A percentile compares a stretch with the other conserved stretches of the same genome.
Conservation (phyloP, 2,329 filamentous ascomycete genomes). For the Trichophyton benhamiae region DNA sequence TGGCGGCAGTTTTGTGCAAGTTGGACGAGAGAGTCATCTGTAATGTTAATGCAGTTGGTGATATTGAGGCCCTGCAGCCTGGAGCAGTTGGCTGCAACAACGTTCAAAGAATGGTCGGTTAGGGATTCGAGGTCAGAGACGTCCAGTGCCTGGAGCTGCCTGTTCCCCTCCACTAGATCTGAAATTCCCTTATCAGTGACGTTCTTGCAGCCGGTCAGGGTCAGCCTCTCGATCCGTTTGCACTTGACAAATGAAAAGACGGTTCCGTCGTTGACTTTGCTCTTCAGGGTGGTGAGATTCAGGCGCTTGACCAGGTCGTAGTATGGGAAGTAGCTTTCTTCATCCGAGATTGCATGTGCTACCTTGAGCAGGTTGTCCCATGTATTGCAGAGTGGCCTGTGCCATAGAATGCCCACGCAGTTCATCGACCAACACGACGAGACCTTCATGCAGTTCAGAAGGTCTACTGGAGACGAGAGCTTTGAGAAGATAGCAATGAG, state of each 20-base stretch:
- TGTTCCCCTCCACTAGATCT: constrained; percentile 65
- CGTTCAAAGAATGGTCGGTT: constrained; percentile 66
- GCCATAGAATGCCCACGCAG: constrained; percentile 86
- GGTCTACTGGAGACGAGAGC: constrained; percentile 60
- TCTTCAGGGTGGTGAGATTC: constrained; percentile 69
- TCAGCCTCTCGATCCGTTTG: constrained; percentile 83
- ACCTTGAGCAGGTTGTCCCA: constrained; percentile 74
- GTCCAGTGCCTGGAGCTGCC: constrained; percentile 74
- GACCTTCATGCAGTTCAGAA: constrained; percentile 84
- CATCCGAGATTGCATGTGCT: constrained; percentile 60
- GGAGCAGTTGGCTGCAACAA: constrained; percentile 68
- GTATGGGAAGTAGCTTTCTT: constrained; percentile 76
- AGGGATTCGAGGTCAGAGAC: constrained; percentile 68
- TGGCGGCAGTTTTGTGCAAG: constrained; percentile 73
- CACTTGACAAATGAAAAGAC: constrained; percentile 69
- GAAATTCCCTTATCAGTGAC: constrained; percentile 76
- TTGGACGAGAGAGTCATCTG: constrained; percentile 69
- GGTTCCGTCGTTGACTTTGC: constrained; percentile 76
- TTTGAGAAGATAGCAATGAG: constrained; percentile 86
- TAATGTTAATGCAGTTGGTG: constrained; percentile 70
- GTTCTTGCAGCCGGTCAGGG: constrained; percentile 75
- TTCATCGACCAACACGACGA: constrained; percentile 88
- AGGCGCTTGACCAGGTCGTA: constrained; percentile 80
- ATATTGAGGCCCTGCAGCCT: constrained; percentile 88
- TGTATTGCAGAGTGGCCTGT: constrained; percentile 77